These are phyloP conservation scores for Laburnicola sp. DNA, from an alignment of 2,329 filamentous ascomycete genomes.

Conservation along the genomic window DNA sequence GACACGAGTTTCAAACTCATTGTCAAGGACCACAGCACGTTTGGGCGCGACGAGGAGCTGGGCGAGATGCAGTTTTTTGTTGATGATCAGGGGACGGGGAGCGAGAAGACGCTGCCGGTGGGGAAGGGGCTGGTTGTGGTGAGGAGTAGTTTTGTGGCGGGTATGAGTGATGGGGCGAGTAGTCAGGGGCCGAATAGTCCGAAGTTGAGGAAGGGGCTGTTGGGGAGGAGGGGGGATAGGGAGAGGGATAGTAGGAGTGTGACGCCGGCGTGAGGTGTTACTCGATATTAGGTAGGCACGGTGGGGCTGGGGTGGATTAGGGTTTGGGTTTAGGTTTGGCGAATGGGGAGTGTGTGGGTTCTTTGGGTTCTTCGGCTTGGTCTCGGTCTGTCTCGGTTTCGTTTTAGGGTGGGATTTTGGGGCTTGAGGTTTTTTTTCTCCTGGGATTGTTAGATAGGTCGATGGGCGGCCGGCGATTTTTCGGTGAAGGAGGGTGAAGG, in stretches of 20 bases:
- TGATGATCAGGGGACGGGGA: slow-evolving; percentile 71
- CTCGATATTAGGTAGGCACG: too few relatives aligned
- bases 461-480: too few relatives aligned
- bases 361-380: too few relatives aligned
- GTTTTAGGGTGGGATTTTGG: too few relatives aligned
- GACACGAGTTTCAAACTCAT: slow-evolving; percentile 85
- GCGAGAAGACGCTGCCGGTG: slow-evolving; percentile 73
- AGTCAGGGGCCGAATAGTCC: slow-evolving; percentile 35
- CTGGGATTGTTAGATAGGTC: too few relatives aligned
- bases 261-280: too few relatives aligned
- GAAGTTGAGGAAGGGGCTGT: slow-evolving; percentile 48
- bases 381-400: too few relatives aligned
- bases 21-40: slow-evolving; percentile 82
- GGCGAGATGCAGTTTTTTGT: slow-evolving; percentile 89
- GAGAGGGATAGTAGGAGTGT: slow-evolving; percentile 39
- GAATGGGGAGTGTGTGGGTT: too few relatives aligned
- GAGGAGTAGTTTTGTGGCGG: slow-evolving; percentile 71
- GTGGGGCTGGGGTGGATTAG: too few relatives aligned
- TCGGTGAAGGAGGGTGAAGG: too few relatives aligned
- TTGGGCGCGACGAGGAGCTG: slow-evolving; percentile 79
- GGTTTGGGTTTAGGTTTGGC: too few relatives aligned
- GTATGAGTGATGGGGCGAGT: slow-evolving; percentile 47
- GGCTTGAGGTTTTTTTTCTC: too few relatives aligned
- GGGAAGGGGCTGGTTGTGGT: slow-evolving; percentile 73
- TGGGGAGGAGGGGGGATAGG: slow-evolving; percentile 48